Evolutionary conservation across 768 basidiomycete genomes (phyloP).

Genomic region (Astraeus odoratus): DNA sequence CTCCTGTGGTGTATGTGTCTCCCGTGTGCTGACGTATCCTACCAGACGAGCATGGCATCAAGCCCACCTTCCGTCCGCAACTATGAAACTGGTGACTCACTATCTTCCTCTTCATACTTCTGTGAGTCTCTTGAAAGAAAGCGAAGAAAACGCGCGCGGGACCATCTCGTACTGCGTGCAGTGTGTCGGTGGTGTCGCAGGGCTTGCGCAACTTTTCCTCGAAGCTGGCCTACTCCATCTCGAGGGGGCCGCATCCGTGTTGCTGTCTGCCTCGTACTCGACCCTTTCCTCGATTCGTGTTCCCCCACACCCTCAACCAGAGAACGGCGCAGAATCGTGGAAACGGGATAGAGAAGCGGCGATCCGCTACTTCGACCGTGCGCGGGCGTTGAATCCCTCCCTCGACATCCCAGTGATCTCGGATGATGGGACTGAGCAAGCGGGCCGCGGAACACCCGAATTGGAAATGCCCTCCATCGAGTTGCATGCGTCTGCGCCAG

Average conservation of each 20-base stretch:
- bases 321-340: conserved; percentile 66
- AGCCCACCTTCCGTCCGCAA: conserved; percentile 65
- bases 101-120: conserved; percentile 57
- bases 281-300: conserved; percentile 74
- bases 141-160: conserved; percentile 41
- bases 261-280: conserved; percentile 68
- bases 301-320: conserved; percentile 42
- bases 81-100: conserved; percentile 69
- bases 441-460: conserved; percentile 29
- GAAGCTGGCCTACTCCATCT: conserved; percentile 75
- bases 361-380: conserved; percentile 64
- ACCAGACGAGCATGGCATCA: conserved; percentile 77
- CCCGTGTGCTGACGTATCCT: neutral
- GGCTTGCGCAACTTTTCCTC: conserved; percentile 68
- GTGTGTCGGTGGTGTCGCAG: conserved; percentile 57
- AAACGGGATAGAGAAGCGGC: conserved; percentile 67
- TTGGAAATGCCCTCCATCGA: conserved; percentile 69
- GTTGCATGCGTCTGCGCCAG: conserved; percentile 25
- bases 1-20: conserved; percentile 2
- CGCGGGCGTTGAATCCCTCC: conserved; percentile 48
- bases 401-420: conserved; percentile 69
- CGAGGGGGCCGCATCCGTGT: conserved; percentile 70
- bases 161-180: conserved; percentile 56
- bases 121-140: conserved; percentile 24
- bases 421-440: conserved; percentile 30